phyloP scores from a whole-genome alignment of 352 stramenopile species.

The Lagenidium giganteum region DNA sequence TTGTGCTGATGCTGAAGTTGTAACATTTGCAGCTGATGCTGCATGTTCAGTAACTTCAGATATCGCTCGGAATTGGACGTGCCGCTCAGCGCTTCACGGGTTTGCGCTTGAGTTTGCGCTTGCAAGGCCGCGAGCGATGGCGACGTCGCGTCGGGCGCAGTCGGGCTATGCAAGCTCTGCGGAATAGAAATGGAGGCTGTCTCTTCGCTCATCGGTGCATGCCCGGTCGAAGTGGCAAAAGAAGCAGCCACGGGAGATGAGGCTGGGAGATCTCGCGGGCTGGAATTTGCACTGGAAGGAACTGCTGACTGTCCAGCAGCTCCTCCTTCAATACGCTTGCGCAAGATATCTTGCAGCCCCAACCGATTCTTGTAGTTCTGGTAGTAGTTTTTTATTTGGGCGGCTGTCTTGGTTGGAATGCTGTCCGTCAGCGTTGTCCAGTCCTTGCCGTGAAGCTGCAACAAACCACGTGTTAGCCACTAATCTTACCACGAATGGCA shows the following conservation, averaged over 20 bases:
- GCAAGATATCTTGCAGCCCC: constrained; percentile 84
- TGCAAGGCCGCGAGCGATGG: constrained; percentile 27
- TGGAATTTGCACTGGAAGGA: too few species aligned
- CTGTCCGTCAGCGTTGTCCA: constrained; percentile 83
- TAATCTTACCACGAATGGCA: background rate
- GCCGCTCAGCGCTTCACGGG: constrained; percentile 36
- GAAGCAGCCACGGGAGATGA: constrained; percentile 18
- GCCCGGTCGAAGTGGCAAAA: constrained; percentile 9
- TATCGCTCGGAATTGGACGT: constrained; percentile 69
- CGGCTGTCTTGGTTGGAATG: constrained; percentile 86
- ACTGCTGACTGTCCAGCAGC: too few species aligned
- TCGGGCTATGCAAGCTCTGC: constrained; percentile 4
- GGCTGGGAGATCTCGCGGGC: too few species aligned
- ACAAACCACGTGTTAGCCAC: constrained; percentile 1
- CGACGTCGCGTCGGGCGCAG: constrained; percentile 8
- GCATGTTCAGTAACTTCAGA: constrained; percentile 80
- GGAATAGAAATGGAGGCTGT: constrained; percentile 2
- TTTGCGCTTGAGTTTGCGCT: constrained; percentile 23
- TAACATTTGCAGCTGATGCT: constrained; percentile 85
- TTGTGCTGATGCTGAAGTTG: constrained; percentile 70
- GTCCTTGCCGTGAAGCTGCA: constrained; percentile 81
- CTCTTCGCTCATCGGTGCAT: too few species aligned
- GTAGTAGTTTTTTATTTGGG: constrained; percentile 92
- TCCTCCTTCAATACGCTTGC: constrained; percentile 60
- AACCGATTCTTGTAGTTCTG: constrained; percentile 92